phyloP scores from a whole-genome alignment of 768 basidiomycete species.

The Leccinum rimulosum region DNA sequence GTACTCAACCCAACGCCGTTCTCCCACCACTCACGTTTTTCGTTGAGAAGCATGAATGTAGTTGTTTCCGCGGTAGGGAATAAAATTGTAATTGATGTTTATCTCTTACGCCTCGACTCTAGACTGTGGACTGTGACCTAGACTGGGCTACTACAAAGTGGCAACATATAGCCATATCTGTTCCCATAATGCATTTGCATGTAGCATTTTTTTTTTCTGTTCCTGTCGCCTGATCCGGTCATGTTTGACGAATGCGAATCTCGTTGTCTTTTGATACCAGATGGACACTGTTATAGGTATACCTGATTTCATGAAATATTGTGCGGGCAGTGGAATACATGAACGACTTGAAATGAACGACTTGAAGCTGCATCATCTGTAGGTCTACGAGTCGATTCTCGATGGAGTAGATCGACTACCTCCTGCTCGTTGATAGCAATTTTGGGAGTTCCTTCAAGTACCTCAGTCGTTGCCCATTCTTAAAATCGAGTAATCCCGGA shows the following conservation, averaged over 20 bases:
- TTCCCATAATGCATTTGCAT: background rate
- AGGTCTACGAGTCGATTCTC: background rate
- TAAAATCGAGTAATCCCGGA: no score
- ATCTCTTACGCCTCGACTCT: conserved; percentile 7
- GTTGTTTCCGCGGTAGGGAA: conserved; percentile 8
- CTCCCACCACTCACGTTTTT: conserved; percentile 7
- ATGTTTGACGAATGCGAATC: background rate
- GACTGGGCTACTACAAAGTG: background rate
- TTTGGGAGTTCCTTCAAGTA: no score
- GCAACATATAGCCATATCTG: background rate
- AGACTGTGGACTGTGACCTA: background rate
- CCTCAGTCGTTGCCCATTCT: no score
- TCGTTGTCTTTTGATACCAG: background rate
- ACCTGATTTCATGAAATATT: background rate
- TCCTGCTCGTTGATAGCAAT: background rate
- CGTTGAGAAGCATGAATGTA: conserved; percentile 9
- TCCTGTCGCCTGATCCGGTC: background rate
- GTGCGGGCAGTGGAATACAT: background rate
- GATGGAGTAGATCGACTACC: background rate
- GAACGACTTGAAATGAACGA: no score
- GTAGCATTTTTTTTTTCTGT: background rate
- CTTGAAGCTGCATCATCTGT: background rate
- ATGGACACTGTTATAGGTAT: background rate
- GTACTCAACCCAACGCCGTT: conserved; percentile 7
- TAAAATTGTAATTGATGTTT: conserved; percentile 9